Conservation (phyloP, 768 basidiomycete species). For the Rossbeevera mucosa region DNA sequence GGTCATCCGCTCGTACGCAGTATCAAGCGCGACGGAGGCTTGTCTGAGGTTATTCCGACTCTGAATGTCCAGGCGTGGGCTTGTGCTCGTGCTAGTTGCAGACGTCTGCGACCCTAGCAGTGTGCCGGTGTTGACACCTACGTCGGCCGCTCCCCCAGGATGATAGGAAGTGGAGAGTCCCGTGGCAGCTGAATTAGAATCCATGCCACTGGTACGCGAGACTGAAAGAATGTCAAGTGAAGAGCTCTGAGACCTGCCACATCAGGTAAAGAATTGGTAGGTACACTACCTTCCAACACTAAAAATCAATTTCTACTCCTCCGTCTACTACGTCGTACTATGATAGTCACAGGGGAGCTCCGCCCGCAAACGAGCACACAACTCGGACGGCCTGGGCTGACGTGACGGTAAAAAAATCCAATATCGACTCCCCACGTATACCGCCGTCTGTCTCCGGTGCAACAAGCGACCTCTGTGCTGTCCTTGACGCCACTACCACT, state of each 20-base stretch:
- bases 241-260: not conserved
- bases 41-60: slow-evolving; percentile 41
- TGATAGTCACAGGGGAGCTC: too few relatives aligned
- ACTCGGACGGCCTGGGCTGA: too few relatives aligned
- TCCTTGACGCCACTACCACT: too few relatives aligned
- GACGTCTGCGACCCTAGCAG: slow-evolving; percentile 1
- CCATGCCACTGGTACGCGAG: slow-evolving; percentile 16
- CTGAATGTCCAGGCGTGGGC: slow-evolving; percentile 13
- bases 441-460: too few relatives aligned
- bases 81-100: slow-evolving; percentile 6
- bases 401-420: too few relatives aligned
- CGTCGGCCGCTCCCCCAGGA: slow-evolving; percentile 11
- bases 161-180: slow-evolving; percentile 11
- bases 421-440: too few relatives aligned
- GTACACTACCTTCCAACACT: too few relatives aligned
- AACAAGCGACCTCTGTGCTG: too few relatives aligned
- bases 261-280: too few relatives aligned
- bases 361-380: too few relatives aligned
- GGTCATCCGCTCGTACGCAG: slow-evolving; percentile 51
- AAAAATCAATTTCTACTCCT: too few relatives aligned
- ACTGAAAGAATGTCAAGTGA: not conserved
- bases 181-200: slow-evolving; percentile 13
- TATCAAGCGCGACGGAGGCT: slow-evolving; percentile 51
- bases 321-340: too few relatives aligned
- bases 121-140: not conserved